Conservation (phyloP, 192 early-diverging fungal genomes). For the Diversispora epigaea region DNA sequence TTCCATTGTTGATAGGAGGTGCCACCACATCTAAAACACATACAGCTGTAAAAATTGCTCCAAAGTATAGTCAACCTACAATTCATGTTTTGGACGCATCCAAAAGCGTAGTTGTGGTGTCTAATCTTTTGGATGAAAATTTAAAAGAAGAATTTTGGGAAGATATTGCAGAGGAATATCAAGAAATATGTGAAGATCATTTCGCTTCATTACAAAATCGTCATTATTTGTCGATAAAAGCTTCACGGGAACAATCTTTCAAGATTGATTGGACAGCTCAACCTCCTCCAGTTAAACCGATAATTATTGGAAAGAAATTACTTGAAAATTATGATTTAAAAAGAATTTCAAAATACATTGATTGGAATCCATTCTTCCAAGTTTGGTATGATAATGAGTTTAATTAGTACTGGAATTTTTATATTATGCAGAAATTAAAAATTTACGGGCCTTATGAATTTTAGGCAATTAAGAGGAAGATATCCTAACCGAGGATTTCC, state of each 20-base stretch:
- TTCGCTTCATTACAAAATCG: conserved; percentile 89
- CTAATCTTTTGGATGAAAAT: conserved; percentile 77
- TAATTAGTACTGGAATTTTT: too few species aligned
- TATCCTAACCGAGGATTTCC: conserved; percentile 97
- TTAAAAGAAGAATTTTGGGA: conserved; percentile 82
- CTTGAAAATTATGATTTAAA: conserved; percentile 77
- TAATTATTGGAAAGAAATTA: conserved; percentile 77
- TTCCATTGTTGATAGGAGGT: conserved; percentile 91
- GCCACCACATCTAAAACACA: conserved; percentile 96
- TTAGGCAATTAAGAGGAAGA: conserved; percentile 82
- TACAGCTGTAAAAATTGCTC: conserved; percentile 95
- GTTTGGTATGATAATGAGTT: conserved; percentile 58
- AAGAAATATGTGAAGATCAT: conserved; percentile 91
- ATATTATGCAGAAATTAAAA: too few species aligned
- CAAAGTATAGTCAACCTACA: conserved; percentile 77
- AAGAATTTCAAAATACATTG: conserved; percentile 79
- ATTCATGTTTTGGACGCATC: conserved; percentile 92
- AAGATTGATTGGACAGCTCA: conserved; percentile 71
- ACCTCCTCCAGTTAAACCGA: conserved; percentile 74
- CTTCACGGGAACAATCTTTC: conserved; percentile 63
- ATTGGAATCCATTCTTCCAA: conserved; percentile 99
- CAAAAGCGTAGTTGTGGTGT: conserved; percentile 83
- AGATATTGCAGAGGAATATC: conserved; percentile 90
- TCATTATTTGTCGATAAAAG: conserved; percentile 67
- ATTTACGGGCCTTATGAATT: too few species aligned